Evolutionary conservation across 768 basidiomycete species (phyloP).

Genomic region (Amanita polypyramis): DNA sequence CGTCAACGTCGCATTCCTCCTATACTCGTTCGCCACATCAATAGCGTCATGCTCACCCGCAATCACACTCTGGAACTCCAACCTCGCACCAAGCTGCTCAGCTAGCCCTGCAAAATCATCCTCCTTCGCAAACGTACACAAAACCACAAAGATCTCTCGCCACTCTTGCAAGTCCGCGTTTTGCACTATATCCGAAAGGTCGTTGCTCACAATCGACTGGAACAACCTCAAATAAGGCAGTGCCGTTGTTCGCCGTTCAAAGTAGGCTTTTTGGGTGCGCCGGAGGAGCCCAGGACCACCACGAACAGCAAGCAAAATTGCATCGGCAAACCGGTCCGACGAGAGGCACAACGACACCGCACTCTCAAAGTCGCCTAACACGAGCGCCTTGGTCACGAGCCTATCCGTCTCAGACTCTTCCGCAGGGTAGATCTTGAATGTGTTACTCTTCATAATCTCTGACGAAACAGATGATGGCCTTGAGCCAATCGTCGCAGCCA

Average conservation of each 20-base stretch:
- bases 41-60: conserved; percentile 33
- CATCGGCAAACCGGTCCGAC: conserved; percentile 86
- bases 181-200: conserved; percentile 89
- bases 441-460: conserved; percentile 63
- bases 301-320: conserved; percentile 85
- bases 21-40: conserved; percentile 36
- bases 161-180: conserved; percentile 93
- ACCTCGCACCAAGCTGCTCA: conserved; percentile 83
- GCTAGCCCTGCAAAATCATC: conserved; percentile 83
- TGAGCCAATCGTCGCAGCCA: conserved; percentile 93
- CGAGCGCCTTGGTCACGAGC: conserved; percentile 85
- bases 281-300: conserved; percentile 83
- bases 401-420: conserved; percentile 84
- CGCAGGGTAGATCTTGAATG: conserved; percentile 83
- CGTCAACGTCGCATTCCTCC: conserved; percentile 86
- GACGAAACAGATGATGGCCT: conserved; percentile 75
- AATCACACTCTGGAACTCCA: conserved; percentile 76
- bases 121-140: conserved; percentile 84
- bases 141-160: conserved; percentile 92
- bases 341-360: conserved; percentile 90
- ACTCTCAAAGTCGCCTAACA: conserved; percentile 90
- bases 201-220: conserved; percentile 89
- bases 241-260: conserved; percentile 65
- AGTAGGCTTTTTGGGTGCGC: conserved; percentile 89
- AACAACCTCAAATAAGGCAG: conserved; percentile 88